A percentile compares a stretch with the other conserved stretches of the same genome.
These are phyloP conservation scores for Monosporascus sp. DNA, from an alignment of 2,329 filamentous ascomycete genomes.

Conservation along the genomic window DNA sequence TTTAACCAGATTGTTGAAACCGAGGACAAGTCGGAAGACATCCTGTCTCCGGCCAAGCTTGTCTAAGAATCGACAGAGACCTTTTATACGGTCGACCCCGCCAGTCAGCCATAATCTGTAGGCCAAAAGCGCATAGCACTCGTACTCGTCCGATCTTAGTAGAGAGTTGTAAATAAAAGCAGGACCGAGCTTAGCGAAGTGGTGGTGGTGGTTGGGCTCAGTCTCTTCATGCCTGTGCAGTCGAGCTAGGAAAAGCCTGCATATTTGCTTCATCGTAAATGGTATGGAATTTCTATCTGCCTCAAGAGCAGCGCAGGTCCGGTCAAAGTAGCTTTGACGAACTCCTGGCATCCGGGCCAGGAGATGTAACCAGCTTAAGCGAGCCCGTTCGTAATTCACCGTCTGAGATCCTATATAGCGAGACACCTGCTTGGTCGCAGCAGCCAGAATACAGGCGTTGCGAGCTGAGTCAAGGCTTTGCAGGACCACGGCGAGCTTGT, in stretches of 20 bases:
- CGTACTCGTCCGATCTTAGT: background rate
- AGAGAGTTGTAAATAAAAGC: slow-evolving; percentile 3
- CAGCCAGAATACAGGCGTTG: slow-evolving; percentile 15
- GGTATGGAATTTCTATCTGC: slow-evolving; percentile 5
- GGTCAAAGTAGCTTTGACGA: slow-evolving; percentile 11
- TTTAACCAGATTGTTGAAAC: slow-evolving; percentile 5
- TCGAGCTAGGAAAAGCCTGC: slow-evolving; percentile 18
- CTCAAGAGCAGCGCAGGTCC: slow-evolving; percentile 17
- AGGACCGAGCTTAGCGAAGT: no score
- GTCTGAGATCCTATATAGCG: slow-evolving; percentile 2
- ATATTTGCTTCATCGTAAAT: slow-evolving; percentile 16
- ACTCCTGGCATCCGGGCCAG: slow-evolving; percentile 21
- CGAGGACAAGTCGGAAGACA: slow-evolving; percentile 12
- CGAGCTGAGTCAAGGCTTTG: slow-evolving; percentile 8
- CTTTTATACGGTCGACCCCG: slow-evolving; percentile 12
- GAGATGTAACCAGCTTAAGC: slow-evolving; percentile 21
- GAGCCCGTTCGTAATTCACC: slow-evolving; percentile 7
- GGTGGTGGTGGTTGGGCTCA: background rate
- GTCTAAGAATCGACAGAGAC: slow-evolving; percentile 16
- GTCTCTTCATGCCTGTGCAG: slow-evolving; percentile 4
- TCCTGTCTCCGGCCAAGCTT: slow-evolving; percentile 19
- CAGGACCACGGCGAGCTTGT: slow-evolving; percentile 17
- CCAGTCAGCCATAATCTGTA: slow-evolving; percentile 13
- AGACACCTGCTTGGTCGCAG: slow-evolving; percentile 11
- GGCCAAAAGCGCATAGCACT: slow-evolving; percentile 9